Evolutionary conservation across 331 rosid genomes (phyloP), one percentile per base, ranked within the genome.

Genomic region (Arachis monticola): DNA sequence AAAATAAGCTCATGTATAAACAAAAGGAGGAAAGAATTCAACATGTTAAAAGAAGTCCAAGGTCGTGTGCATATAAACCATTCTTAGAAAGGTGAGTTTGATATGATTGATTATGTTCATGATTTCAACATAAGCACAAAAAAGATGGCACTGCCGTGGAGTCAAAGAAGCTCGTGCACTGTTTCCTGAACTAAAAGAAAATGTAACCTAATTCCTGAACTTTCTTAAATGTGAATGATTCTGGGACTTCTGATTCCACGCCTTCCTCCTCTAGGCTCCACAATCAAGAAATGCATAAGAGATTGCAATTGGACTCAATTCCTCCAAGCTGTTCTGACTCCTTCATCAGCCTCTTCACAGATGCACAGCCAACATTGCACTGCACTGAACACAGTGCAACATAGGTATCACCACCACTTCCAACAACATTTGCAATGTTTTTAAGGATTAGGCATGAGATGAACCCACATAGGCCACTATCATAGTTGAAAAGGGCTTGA

Each of bases 401-500:
- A 8, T 6, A 30, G 57, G 4, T 35, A 35, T 11, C 11, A 59
- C 47, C 57, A 51, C 57, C 5, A 35, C 13, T 12, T 78, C 83
- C 42, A 62, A 50, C 45, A 12, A 51, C 5, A 11, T 82, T 8
- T 89, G 91, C 64, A 52, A 7, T n/a, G 75, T 84, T 57, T 77
- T 84, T 1, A 44, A 10, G 17, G 57, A 62, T 10, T 77, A 88
- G 89, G 73, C 78, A 2, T 89, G 87, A 89, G 91, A 88, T 52
- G 64, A 22, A 7, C 86, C 89, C 3, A 41, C 5, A 3, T 7
- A 4, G 1, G 6, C 77, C 13, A 82, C 90, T 46, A 67, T 77
- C 55, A 52, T 85, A 7, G 85, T 89, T 0, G 88, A 87, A 10
- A 87, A 86, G 83, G 46, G 8, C 6, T 61, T 87, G 3, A 13